A percentile compares a stretch with the other conserved stretches of the same genome.
These are phyloP conservation scores for Dothiorella sarmentorum DNA, from an alignment of 2,329 filamentous ascomycete genomes.

Conservation along the genomic window DNA sequence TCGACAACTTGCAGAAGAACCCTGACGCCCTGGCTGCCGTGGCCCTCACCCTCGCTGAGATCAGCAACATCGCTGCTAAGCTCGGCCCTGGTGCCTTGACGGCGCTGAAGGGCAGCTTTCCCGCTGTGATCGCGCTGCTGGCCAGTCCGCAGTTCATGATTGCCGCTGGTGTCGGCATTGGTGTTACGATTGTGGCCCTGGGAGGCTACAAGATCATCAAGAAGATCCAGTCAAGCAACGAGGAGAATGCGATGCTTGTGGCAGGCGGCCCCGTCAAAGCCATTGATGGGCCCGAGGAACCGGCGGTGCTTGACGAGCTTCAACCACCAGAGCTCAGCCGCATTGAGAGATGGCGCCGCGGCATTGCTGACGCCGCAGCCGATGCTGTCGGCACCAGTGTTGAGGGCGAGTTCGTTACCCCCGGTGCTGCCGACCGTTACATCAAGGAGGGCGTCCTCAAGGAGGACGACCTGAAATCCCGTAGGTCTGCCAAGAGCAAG, in stretches of 20 bases:
- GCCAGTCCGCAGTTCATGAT: constrained; percentile 93
- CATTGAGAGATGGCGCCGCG: constrained; percentile 62
- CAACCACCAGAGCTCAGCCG: constrained; percentile 54
- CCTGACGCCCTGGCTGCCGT: constrained; percentile 93
- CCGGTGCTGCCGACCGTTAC: constrained; percentile 47
- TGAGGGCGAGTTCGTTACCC: constrained; percentile 64
- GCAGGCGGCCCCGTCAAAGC: constrained; percentile 22
- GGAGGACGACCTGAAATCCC: constrained; percentile 46
- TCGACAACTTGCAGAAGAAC: constrained; percentile 73
- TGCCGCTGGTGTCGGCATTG: constrained; percentile 80
- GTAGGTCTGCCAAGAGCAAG: constrained; percentile 29
- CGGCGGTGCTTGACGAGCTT: constrained; percentile 52
- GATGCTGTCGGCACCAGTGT: constrained; percentile 57
- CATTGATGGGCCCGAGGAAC: constrained; percentile 27
- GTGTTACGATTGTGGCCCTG: constrained; percentile 92
- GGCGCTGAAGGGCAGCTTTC: constrained; percentile 74
- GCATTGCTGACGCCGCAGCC: constrained; percentile 57
- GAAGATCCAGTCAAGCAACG: constrained; percentile 59
- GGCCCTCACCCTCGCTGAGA: constrained; percentile 85
- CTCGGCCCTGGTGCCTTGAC: constrained; percentile 78
- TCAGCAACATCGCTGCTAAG: constrained; percentile 76
- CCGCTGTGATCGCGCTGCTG: constrained; percentile 80
- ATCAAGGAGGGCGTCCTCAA: constrained; percentile 45
- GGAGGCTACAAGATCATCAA: constrained; percentile 98
- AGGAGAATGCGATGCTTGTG: constrained; percentile 29